A percentile compares a stretch with the other conserved stretches of the same genome.
Conservation (phyloP, 768 basidiomycete species). For the Rubroboletus pulcherrimus region DNA sequence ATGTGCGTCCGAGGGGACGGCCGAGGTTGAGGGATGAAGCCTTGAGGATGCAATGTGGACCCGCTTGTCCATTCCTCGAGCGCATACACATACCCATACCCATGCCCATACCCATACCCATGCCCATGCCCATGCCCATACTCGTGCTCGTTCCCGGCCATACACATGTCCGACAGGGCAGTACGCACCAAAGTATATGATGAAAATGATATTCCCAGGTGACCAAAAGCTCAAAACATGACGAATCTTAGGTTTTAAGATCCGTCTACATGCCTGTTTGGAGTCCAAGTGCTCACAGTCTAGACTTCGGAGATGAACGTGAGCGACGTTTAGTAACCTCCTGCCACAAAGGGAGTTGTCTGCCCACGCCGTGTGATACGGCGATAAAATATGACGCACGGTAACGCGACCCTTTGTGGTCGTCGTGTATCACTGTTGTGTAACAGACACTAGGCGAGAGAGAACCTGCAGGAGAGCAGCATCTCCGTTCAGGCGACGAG, state of each 20-base stretch:
- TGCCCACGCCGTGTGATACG: not conserved
- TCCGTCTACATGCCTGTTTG: too few species aligned
- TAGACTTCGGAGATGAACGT: constrained; percentile 17
- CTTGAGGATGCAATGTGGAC: not conserved
- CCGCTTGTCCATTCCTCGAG: too few species aligned
- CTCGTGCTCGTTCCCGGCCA: not conserved
- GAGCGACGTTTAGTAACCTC: not conserved
- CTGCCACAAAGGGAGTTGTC: not conserved
- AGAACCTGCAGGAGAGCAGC: not conserved
- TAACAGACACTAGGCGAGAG: not conserved
- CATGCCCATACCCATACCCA: not conserved
- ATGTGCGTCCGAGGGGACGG: constrained; percentile 2
- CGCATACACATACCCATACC: not conserved
- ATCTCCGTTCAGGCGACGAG: not conserved
- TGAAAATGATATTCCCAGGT: not conserved
- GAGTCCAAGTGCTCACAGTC: not conserved
- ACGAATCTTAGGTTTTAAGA: not conserved
- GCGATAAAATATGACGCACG: not conserved
- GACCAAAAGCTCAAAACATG: not conserved
- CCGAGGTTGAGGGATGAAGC: not conserved
- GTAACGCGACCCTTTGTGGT: not conserved
- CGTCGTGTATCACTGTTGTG: not conserved
- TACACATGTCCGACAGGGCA: not conserved
- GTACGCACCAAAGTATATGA: too few species aligned
- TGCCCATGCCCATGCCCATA: not conserved